Percentiles rank a stretch among this genome's conserved stretches.
Evolutionary conservation across 768 basidiomycete species (phyloP).

Genomic region (Lactarius tabidus): DNA sequence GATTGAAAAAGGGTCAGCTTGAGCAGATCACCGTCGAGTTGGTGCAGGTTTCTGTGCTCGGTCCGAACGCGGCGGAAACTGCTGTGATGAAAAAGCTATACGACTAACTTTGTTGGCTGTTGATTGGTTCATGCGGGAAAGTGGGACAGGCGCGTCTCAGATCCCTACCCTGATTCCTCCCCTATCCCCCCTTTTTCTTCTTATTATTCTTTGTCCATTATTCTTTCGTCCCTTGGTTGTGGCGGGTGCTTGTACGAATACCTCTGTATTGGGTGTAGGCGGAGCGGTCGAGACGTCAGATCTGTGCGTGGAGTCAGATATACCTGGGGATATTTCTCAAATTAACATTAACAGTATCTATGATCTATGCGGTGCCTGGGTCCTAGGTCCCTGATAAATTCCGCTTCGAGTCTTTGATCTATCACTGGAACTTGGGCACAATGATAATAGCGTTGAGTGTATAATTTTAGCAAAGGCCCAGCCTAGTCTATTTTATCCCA

Average conservation of each 20-base stretch:
- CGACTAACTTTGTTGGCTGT: neutral
- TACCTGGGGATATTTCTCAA: neutral
- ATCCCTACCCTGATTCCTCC: neutral
- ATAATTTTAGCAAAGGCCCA: neutral
- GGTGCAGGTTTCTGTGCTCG: constrained; percentile 2
- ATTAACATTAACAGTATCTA: neutral
- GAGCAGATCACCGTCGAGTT: constrained; percentile 36
- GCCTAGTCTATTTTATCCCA: too few species aligned
- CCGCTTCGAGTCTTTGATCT: neutral
- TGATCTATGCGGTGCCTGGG: neutral
- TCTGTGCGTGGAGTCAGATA: neutral
- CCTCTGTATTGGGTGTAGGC: neutral
- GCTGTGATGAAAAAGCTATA: constrained; percentile 8
- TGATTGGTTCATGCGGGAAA: neutral
- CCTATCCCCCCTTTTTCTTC: neutral
- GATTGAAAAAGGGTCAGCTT: constrained; percentile 42
- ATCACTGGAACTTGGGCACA: neutral
- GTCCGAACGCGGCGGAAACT: constrained; percentile 4
- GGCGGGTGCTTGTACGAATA: neutral
- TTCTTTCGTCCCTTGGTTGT: neutral
- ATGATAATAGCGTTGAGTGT: too few species aligned
- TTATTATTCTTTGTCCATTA: neutral
- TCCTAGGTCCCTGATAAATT: neutral
- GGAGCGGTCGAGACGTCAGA: neutral
- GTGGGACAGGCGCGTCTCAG: neutral